Base-by-base conservation (phyloP, 441 rosid species). In the Brassica balearica region DNA sequence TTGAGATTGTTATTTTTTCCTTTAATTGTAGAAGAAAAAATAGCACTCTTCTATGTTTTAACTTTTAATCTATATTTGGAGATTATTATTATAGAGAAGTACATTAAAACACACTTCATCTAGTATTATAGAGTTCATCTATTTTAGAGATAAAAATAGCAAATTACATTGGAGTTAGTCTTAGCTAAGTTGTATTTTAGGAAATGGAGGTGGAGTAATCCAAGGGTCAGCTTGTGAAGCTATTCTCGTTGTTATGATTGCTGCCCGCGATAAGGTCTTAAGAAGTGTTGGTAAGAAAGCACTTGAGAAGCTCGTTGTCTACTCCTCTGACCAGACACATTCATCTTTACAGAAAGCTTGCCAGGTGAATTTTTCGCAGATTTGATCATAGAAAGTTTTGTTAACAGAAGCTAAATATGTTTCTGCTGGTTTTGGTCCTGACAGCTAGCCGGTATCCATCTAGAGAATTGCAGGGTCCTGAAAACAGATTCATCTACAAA, bases 361-460 rank as follows among this genome's bases (percentile, higher is more conserved):
- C n/a, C 48, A 41, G 48, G 48, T 41, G n/a, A 41, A 41, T 8
- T 41, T 41, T 41, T 41, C 1, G n/a, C n/a, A 41, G 12, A 38
- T 41, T 41, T 41, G 48, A 41, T 10, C 5, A 41, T 2, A 41
- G 48, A 38, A 41, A 41, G 48, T 41, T 41, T 10, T 41, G 48
- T 10, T 71, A 6, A 6, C 8, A 1, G 7, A 41, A 59, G 10
- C 64, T 43, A 61, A 46, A 5, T 11, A 25, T 25, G 15, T 59
- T 8, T 22, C 48, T 15, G 9, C 2, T n/a, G n/a, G 60, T 4
- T 64, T 46, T 34, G 0, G n/a, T 62, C 56, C 20, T 51, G 68
- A 80, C 89, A 94, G 97, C 90, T 94, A 72, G 89, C 81, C 22
- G 98, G 97, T 64, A 86, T 94, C 46, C 79, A 88, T 84, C 87